phyloP scores from a whole-genome alignment of 2,329 filamentous ascomycete genomes.

The Penicillium sp. region DNA sequence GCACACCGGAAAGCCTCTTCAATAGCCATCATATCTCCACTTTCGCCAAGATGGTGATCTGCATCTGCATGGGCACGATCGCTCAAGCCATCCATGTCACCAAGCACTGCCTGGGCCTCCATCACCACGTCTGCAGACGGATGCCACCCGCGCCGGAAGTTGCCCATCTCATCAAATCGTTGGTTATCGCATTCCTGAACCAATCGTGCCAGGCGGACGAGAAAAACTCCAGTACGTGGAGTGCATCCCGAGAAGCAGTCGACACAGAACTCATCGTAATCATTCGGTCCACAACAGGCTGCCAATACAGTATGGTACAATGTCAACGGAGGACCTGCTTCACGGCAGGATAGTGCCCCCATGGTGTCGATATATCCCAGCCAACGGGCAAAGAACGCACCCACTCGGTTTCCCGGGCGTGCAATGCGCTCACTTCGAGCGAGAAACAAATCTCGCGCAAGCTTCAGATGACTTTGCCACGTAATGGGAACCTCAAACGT shows the following conservation, averaged over 20 bases:
- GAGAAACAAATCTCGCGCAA: conserved; percentile 72
- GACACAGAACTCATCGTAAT: conserved; percentile 65
- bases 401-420: conserved; percentile 56
- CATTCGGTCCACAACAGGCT: conserved; percentile 52
- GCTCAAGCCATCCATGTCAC: conserved; percentile 59
- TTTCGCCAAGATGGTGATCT: conserved; percentile 42
- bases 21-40: conserved; percentile 58
- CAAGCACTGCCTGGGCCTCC: conserved; percentile 59
- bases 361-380: conserved; percentile 80
- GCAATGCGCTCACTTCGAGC: conserved; percentile 60
- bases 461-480: conserved; percentile 75
- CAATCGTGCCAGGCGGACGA: conserved; percentile 70
- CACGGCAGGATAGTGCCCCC: conserved; percentile 65
- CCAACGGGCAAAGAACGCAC: conserved; percentile 76
- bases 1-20: conserved; percentile 80
- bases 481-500: conserved; percentile 77
- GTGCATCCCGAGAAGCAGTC: conserved; percentile 82
- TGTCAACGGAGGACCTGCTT: conserved; percentile 52
- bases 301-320: conserved; percentile 47
- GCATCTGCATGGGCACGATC: conserved; percentile 38
- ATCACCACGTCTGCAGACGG: conserved; percentile 55
- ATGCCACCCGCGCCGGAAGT: conserved; percentile 56
- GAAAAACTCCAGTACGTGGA: conserved; percentile 65
- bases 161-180: conserved; percentile 57
- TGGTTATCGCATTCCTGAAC: conserved; percentile 66